Percentiles rank a stretch among this genome's conserved stretches.
phyloP scores from a whole-genome alignment of 2,329 filamentous ascomycete genomes.

The Neopestalotiopsis sp. region DNA sequence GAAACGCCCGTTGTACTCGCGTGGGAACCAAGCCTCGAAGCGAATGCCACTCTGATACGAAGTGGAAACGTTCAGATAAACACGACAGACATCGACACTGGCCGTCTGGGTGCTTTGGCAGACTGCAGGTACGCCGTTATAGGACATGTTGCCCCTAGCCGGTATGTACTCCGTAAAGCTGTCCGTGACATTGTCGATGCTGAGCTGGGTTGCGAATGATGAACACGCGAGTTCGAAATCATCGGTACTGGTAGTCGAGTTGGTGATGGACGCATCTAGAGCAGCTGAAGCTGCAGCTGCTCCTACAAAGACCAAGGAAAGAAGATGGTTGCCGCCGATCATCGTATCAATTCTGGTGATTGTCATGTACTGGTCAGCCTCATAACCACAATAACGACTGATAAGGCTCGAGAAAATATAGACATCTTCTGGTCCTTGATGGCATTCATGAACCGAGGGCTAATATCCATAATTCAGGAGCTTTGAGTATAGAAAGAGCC shows the following conservation, averaged over 20 bases:
- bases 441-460: too few species aligned
- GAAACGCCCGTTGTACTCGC: slow-evolving; percentile 7
- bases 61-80: slow-evolving; percentile 18
- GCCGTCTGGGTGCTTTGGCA: slow-evolving; percentile 33
- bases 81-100: slow-evolving; percentile 32
- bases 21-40: slow-evolving; percentile 10
- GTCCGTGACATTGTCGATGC: slow-evolving; percentile 40
- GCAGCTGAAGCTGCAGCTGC: neutral
- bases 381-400: too few species aligned
- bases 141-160: slow-evolving; percentile 44
- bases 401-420: too few species aligned
- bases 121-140: slow-evolving; percentile 43
- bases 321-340: neutral
- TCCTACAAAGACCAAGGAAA: neutral
- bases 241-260: neutral
- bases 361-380: neutral
- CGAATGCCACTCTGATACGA: slow-evolving; percentile 1
- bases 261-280: neutral
- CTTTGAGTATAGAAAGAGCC: too few species aligned
- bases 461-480: too few species aligned
- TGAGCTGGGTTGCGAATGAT: slow-evolving; percentile 35
- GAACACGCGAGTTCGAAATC: slow-evolving; percentile 24
- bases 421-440: too few species aligned
- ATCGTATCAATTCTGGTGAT: neutral
- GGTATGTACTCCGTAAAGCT: slow-evolving; percentile 42